Conservation (phyloP, 1,139 yeast genomes). For the Yamadazyma dendronema region DNA sequence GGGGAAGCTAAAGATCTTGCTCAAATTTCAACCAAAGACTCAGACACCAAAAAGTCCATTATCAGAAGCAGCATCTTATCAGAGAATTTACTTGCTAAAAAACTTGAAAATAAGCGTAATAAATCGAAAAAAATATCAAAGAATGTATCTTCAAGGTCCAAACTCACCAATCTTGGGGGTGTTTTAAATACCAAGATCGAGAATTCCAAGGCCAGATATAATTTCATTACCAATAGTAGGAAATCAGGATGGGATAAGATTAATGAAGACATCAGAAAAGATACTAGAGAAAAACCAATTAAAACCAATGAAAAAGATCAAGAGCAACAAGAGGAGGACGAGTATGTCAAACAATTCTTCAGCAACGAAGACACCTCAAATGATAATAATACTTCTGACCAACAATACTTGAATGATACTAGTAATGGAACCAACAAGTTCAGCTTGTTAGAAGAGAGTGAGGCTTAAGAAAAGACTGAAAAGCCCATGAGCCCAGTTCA, state of each 20-base stretch:
- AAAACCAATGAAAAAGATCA: slow-evolving; percentile 13
- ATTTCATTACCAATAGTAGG: slow-evolving; percentile 57
- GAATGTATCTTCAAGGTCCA: slow-evolving; percentile 33
- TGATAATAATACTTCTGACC: slow-evolving; percentile 1
- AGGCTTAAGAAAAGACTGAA: slow-evolving; percentile 4
- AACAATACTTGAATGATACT: background rate
- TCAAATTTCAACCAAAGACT: slow-evolving; percentile 54
- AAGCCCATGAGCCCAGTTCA: too few species aligned
- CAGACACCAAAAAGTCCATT: slow-evolving; percentile 53
- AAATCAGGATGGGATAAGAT: slow-evolving; percentile 74
- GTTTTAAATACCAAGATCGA: slow-evolving; percentile 59
- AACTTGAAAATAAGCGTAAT: slow-evolving; percentile 42
- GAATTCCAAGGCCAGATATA: slow-evolving; percentile 62
- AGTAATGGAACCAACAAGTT: slow-evolving; percentile 4
- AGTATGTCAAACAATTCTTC: slow-evolving; percentile 35
- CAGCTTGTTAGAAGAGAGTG: slow-evolving; percentile 9
- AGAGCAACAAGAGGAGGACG: slow-evolving; percentile 35
- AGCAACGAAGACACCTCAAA: slow-evolving; percentile 14
- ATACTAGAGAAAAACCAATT: background rate
- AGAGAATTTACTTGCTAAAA: slow-evolving; percentile 58
- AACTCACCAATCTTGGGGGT: slow-evolving; percentile 54
- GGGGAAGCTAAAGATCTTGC: slow-evolving; percentile 50
- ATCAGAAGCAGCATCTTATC: slow-evolving; percentile 69
- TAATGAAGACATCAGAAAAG: slow-evolving; percentile 29
- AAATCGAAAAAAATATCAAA: slow-evolving; percentile 32